Base-by-base conservation (phyloP, 495 filamentous ascomycete genomes). In the Acidomyces sp. region DNA sequence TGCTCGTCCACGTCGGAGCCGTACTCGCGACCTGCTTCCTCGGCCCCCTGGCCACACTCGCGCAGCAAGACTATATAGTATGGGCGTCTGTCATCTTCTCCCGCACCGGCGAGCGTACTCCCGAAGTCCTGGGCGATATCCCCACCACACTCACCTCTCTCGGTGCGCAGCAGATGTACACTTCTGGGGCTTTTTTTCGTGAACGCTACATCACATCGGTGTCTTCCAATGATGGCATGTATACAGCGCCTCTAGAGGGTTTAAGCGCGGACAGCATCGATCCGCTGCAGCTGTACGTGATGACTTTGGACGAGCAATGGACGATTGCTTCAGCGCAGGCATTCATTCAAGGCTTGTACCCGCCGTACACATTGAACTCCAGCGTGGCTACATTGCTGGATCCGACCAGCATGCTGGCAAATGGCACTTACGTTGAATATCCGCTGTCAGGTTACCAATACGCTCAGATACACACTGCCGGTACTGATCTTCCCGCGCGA, bases 281-380 rank as follows among this genome's bases (percentile, higher is more conserved):
- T 43, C 56, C 64, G 18, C 58, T 64, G 7, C 60, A 75, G 30
- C 44, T 75, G 16, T 52, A 61, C 16, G 56, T 72, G 26, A 36
- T 61, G n/a, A 55, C 68, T 0, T 60, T 61, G 6, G 62, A 69
- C 25, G 58, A 72, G 39, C 61, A 70, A 32, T 65, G 65, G 39
- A 61, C 67, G 12, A 55, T 67, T 34, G 73, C 64, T 15, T 80
- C 80, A 3, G 80, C 79, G 1, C 67, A 77, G 49, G 80, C 75
- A 4, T 92, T 88, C 53, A 66, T 88, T 53, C 81, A 87, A 61
- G 83, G 78, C 6, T 63, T 92, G 6, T 93, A 92, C 53, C 83
- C 84, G 12, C 81, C 85, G 2, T 45, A 46, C 34, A 64, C 72
- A 16, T 50, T 58, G 15, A 55, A 62, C 13, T 48, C 55, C 10